phyloP scores from a whole-genome alignment of 2,329 filamentous ascomycete genomes.

The Cercospora janseana region DNA sequence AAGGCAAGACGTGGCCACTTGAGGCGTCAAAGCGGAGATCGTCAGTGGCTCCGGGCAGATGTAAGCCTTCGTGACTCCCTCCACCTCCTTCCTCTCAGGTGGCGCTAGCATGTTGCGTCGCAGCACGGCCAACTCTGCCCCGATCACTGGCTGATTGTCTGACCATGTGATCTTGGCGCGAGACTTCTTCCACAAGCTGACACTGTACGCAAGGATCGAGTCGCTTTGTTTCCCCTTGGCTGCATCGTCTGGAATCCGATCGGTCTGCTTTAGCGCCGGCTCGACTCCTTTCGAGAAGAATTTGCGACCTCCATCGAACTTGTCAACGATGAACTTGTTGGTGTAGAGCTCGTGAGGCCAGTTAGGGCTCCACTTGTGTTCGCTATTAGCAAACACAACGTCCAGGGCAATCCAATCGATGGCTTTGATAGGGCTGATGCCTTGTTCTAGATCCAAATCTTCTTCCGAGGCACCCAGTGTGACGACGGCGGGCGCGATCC shows the following conservation, averaged over 20 bases:
- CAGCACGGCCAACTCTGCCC: constrained; percentile 69
- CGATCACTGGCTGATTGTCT: constrained; percentile 74
- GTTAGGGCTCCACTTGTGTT: constrained; percentile 47
- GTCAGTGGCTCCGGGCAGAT: constrained; percentile 74
- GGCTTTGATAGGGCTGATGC: constrained; percentile 27
- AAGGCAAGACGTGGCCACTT: constrained; percentile 70
- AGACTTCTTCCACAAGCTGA: constrained; percentile 68
- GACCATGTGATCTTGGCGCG: constrained; percentile 54
- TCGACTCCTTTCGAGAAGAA: constrained; percentile 53
- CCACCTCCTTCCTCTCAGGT: constrained; percentile 53
- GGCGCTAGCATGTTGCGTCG: constrained; percentile 83
- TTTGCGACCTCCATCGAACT: constrained; percentile 56
- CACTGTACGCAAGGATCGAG: constrained; percentile 75
- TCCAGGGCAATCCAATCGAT: constrained; percentile 64
- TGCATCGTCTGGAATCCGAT: constrained; percentile 61
- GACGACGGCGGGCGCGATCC: constrained; percentile 61
- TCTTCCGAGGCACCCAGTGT: neutral
- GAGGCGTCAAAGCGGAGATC: constrained; percentile 69
- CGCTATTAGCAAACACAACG: constrained; percentile 40
- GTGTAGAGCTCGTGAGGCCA: constrained; percentile 44
- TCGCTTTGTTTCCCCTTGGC: constrained; percentile 42
- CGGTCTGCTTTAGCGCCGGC: constrained; percentile 59
- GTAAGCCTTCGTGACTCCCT: constrained; percentile 52
- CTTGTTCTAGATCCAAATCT: neutral
- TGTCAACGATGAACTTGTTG: constrained; percentile 56